Evolutionary conservation across 352 stramenopile species (phyloP).

Genomic region (Globisporangium apiculatum): DNA sequence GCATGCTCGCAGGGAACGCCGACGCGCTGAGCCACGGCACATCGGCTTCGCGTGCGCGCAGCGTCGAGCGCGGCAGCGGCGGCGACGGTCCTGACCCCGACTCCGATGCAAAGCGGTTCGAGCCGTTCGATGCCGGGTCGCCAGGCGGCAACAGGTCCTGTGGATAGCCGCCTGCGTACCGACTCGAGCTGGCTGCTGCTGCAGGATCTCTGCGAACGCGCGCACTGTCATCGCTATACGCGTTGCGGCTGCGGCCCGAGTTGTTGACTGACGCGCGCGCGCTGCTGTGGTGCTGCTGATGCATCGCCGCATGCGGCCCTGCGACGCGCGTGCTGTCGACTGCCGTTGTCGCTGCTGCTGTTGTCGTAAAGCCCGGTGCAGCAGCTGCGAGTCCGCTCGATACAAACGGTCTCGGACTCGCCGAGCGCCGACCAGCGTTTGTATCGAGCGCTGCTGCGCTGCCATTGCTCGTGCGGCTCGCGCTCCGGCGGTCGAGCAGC

Average conservation of each 20-base stretch:
- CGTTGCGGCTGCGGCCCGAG: too few species aligned
- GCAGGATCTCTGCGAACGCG: background rate
- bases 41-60: constrained; percentile 18
- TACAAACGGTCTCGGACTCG: too few species aligned
- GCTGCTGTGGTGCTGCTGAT: too few species aligned
- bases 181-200: background rate
- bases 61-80: background rate
- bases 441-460: background rate
- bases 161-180: too few species aligned
- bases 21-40: constrained; percentile 47
- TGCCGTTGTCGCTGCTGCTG: background rate
- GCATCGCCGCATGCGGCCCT: too few species aligned
- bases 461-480: background rate
- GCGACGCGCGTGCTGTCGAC: too few species aligned
- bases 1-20: constrained; percentile 44
- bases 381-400: too few species aligned
- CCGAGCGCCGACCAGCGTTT: background rate
- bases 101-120: background rate
- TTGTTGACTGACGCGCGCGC: too few species aligned
- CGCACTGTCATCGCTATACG: too few species aligned
- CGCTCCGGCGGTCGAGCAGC: background rate
- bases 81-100: background rate
- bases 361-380: too few species aligned
- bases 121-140: background rate
- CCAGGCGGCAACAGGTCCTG: too few species aligned